Conservation (phyloP, 495 filamentous ascomycete species). For the Penicillium egyptiacum region DNA sequence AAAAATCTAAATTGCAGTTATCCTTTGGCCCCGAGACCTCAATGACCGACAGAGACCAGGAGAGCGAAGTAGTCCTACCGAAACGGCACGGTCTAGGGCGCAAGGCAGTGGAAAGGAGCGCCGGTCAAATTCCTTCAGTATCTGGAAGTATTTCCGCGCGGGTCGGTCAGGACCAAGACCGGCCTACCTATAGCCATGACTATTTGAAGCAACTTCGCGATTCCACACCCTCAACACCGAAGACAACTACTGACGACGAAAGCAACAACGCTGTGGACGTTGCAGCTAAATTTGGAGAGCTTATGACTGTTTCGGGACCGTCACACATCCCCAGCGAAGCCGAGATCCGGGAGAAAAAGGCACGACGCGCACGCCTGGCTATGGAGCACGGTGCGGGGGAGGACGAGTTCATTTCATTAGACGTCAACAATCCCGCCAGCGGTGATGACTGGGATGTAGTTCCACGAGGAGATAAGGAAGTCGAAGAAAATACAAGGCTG, state of each 20-base stretch:
- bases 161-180: constrained; percentile 61
- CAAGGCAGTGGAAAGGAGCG: constrained; percentile 69
- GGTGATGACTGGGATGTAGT: constrained; percentile 48
- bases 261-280: constrained; percentile 65
- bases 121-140: constrained; percentile 54
- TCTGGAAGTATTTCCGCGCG: constrained; percentile 53
- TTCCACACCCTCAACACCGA: constrained; percentile 77
- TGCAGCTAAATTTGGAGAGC: constrained; percentile 61
- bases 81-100: constrained; percentile 72
- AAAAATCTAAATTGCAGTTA: constrained; percentile 63
- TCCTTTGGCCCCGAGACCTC: constrained; percentile 70
- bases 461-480: constrained; percentile 42
- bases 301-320: constrained; percentile 36
- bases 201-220: constrained; percentile 80
- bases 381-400: constrained; percentile 69
- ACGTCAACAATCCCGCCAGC: constrained; percentile 49
- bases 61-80: constrained; percentile 59
- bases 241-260: constrained; percentile 52
- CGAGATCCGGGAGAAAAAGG: constrained; percentile 93
- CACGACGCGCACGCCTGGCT: constrained; percentile 74
- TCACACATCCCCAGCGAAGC: constrained; percentile 73
- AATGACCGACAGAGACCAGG: constrained; percentile 53
- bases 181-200: constrained; percentile 82
- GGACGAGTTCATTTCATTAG: constrained; percentile 75
- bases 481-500: constrained; percentile 63